A percentile compares a stretch with the other conserved stretches of the same genome.
phyloP scores from a whole-genome alignment of 2,329 filamentous ascomycete genomes.

The Ophiosphaerella narmari region DNA sequence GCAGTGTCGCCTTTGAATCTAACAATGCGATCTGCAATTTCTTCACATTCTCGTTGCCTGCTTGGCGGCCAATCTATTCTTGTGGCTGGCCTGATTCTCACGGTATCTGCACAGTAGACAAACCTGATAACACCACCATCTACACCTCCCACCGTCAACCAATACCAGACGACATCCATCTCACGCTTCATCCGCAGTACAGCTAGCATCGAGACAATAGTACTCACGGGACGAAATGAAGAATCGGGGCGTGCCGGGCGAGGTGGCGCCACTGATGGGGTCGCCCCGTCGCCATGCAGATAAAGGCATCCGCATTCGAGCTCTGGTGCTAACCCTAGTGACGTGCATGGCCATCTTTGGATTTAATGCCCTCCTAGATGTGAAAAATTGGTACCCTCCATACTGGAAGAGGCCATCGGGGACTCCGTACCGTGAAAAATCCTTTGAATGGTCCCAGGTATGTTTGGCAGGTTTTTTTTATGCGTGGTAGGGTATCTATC shows the following conservation, averaged over 20 bases:
- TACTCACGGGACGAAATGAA: slow-evolving; percentile 25
- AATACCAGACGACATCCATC: not conserved
- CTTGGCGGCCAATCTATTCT: slow-evolving; percentile 1
- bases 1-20: not conserved
- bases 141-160: slow-evolving; percentile 3
- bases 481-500: no score
- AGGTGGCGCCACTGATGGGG: slow-evolving; percentile 10
- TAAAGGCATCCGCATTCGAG: slow-evolving; percentile 10
- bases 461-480: not conserved
- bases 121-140: not conserved
- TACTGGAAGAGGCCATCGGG: slow-evolving; percentile 4
- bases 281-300: slow-evolving; percentile 9
- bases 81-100: slow-evolving; percentile 1
- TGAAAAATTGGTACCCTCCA: slow-evolving; percentile 12
- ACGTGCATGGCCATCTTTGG: slow-evolving; percentile 22
- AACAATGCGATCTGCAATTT: not conserved
- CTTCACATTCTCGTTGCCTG: slow-evolving; percentile 2
- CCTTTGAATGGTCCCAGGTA: slow-evolving; percentile 32
- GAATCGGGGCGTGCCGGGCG: slow-evolving; percentile 18
- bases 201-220: slow-evolving; percentile 1
- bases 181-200: not conserved
- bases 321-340: slow-evolving; percentile 19
- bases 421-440: slow-evolving; percentile 1
- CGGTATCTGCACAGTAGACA: not conserved
- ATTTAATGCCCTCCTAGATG: slow-evolving; percentile 19